Conservation (phyloP, 2,329 filamentous ascomycete genomes). For the Aspergillus brasiliensis region DNA sequence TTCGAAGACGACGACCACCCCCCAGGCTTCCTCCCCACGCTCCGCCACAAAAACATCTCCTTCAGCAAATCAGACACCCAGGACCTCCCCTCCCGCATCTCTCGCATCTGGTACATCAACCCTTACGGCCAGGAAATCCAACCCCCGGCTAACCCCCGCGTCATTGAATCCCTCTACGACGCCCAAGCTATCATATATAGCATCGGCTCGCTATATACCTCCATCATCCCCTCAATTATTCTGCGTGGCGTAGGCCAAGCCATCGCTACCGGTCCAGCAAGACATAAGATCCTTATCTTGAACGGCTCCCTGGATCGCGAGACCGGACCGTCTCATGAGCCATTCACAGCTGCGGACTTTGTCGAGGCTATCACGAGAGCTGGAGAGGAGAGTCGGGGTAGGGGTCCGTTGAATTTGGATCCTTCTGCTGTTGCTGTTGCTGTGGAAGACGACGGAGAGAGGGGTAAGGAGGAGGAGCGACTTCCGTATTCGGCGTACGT, state of each 20-base stretch:
- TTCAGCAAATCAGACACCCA: conserved; percentile 81
- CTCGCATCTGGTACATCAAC: conserved; percentile 94
- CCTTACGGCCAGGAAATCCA: conserved; percentile 96
- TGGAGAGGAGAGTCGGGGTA: conserved; percentile 66
- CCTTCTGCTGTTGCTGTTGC: neutral
- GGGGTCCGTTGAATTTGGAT: conserved; percentile 22
- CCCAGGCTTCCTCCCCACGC: conserved; percentile 70
- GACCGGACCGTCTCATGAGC: conserved; percentile 68
- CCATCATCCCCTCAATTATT: conserved; percentile 79
- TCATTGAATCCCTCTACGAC: conserved; percentile 66
- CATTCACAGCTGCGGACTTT: conserved; percentile 78
- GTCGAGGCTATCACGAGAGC: conserved; percentile 76
- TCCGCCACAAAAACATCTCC: conserved; percentile 77
- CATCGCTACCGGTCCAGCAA: conserved; percentile 53
- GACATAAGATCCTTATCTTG: conserved; percentile 78
- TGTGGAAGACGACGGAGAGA: neutral
- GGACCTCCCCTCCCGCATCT: conserved; percentile 75
- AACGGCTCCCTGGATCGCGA: conserved; percentile 86
- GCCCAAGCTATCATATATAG: conserved; percentile 79
- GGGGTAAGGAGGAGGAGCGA: neutral
- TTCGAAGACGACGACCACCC: conserved; percentile 52
- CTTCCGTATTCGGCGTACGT: conserved; percentile 69
- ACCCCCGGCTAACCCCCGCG: conserved; percentile 78
- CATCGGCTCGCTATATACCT: conserved; percentile 92
- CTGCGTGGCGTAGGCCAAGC: conserved; percentile 73